A percentile compares a stretch with the other conserved stretches of the same genome.
phyloP scores from a whole-genome alignment of 371 early-diverging fungal genomes.

The Coemansia sp. region DNA sequence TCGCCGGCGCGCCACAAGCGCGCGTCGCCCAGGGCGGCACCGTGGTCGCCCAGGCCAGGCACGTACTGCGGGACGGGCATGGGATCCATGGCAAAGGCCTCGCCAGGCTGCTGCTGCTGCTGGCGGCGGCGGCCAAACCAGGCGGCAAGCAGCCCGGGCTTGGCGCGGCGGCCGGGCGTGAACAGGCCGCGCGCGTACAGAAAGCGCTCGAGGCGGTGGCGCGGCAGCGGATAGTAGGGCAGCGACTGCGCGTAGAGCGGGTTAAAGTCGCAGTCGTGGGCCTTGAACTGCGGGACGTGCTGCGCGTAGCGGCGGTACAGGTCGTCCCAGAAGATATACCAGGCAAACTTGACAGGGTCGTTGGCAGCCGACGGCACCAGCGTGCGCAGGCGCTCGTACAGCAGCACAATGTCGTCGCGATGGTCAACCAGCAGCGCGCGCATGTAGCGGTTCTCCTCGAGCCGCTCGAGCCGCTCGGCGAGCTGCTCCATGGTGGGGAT shows the following conservation, averaged over 20 bases:
- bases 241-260: slow-evolving; percentile 60
- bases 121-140: slow-evolving; percentile 14
- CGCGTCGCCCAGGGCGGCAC: slow-evolving; percentile 6
- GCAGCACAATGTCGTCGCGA: slow-evolving; percentile 48
- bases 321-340: slow-evolving; percentile 69
- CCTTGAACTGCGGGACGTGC: slow-evolving; percentile 50
- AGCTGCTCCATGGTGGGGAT: slow-evolving; percentile 52
- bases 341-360: slow-evolving; percentile 51
- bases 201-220: slow-evolving; percentile 56
- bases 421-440: slow-evolving; percentile 52
- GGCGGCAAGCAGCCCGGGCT: neutral
- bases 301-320: slow-evolving; percentile 58
- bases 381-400: slow-evolving; percentile 60
- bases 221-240: slow-evolving; percentile 59
- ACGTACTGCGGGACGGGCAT: slow-evolving; percentile 23
- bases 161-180: slow-evolving; percentile 26
- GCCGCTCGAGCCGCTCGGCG: slow-evolving; percentile 50
- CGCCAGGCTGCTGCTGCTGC: neutral
- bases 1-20: slow-evolving; percentile 33
- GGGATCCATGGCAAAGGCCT: slow-evolving; percentile 20
- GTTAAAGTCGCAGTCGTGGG: slow-evolving; percentile 55
- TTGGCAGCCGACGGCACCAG: slow-evolving; percentile 45
- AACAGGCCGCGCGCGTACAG: slow-evolving; percentile 57
- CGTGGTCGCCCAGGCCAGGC: slow-evolving; percentile 2
- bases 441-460: slow-evolving; percentile 55